Conservation (phyloP, 116 monocot genomes). For the Papilionanthe hybrid region DNA sequence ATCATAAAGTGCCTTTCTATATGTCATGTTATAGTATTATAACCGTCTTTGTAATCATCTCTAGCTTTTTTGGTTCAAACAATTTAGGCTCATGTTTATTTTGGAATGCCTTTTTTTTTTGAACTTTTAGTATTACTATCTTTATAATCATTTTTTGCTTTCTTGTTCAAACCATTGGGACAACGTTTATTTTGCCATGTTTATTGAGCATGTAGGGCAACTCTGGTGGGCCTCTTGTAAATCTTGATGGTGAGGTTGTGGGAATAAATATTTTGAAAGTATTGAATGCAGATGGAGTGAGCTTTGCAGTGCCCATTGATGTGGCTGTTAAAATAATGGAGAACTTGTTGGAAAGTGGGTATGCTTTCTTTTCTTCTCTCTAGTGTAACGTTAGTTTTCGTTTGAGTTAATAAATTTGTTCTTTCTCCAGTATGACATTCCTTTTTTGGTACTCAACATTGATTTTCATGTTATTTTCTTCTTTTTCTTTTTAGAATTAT, state of each 20-base stretch:
- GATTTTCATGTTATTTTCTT: neutral
- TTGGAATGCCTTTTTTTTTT: neutral
- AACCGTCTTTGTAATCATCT: neutral
- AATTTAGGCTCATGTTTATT: neutral
- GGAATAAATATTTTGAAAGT: conserved; percentile 90
- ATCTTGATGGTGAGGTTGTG: conserved; percentile 88
- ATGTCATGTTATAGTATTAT: neutral
- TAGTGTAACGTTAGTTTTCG: neutral
- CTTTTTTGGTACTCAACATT: neutral
- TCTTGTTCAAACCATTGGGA: neutral
- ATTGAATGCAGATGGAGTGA: conserved; percentile 72
- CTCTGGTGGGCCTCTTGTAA: conserved; percentile 92
- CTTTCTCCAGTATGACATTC: neutral
- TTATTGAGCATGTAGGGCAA: conserved; percentile 55
- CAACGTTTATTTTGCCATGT: conserved; percentile 1
- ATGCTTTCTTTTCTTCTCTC: conserved; percentile 11
- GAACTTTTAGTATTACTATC: neutral
- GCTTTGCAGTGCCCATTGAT: conserved; percentile 93
- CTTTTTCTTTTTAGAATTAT: neutral
- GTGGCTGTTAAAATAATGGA: conserved; percentile 68
- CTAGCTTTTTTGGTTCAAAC: neutral
- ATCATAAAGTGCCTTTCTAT: neutral
- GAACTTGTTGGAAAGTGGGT: conserved; percentile 78
- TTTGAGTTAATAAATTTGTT: neutral
- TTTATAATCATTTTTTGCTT: neutral